Conservation (phyloP, 805 yeast genomes). For the Spathaspora hagerdaliae region DNA sequence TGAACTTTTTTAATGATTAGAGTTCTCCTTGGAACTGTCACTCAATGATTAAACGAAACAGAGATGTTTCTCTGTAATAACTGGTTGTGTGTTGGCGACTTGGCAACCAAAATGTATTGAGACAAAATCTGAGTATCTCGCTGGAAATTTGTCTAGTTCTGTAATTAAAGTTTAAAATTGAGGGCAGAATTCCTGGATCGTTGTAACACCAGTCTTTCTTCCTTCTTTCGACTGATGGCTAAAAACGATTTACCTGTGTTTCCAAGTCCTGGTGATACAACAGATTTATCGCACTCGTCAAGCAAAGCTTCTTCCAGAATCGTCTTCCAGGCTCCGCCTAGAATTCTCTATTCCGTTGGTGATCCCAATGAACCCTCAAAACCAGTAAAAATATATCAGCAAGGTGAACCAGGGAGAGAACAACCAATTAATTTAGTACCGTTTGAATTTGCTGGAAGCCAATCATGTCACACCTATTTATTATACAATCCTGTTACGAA, state of each 20-base stretch:
- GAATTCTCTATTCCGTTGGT: not conserved
- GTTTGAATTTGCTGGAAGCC: not conserved
- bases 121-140: too few relatives aligned
- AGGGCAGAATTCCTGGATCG: too few relatives aligned
- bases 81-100: too few relatives aligned
- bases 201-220: too few relatives aligned
- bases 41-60: too few relatives aligned
- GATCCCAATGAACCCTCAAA: not conserved
- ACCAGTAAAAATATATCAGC: not conserved
- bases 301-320: not conserved
- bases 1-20: too few relatives aligned
- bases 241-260: not conserved
- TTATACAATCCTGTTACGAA: not conserved
- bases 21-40: too few relatives aligned
- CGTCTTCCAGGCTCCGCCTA: not conserved
- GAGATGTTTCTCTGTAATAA: too few relatives aligned
- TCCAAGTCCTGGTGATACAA: not conserved
- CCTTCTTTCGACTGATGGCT: not conserved
- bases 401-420: not conserved
- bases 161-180: too few relatives aligned
- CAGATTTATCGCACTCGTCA: too few relatives aligned
- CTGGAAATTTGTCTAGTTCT: too few relatives aligned
- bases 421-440: not conserved
- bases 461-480: not conserved
- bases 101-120: too few relatives aligned